phyloP scores from a whole-genome alignment of 176 grass and related monocot species.

The Bonia amplexicaulis region DNA sequence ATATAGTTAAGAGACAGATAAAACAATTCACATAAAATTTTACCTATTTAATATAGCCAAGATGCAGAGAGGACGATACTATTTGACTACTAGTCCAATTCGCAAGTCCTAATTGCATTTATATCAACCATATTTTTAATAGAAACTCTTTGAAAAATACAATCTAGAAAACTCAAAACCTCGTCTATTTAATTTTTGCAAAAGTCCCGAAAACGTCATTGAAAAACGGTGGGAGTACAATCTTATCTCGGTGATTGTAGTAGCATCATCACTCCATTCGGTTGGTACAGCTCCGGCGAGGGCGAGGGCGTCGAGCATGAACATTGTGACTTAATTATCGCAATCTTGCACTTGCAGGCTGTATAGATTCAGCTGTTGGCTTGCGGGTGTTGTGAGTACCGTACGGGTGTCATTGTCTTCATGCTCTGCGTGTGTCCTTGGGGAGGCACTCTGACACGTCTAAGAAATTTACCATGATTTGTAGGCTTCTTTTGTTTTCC shows the following conservation, averaged over 20 bases:
- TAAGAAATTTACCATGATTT: not conserved
- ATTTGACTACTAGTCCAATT: too few relatives aligned
- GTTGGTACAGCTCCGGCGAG: conserved; percentile 31
- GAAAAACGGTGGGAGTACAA: not conserved
- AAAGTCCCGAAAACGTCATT: too few relatives aligned
- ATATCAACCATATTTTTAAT: too few relatives aligned
- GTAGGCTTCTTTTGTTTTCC: not conserved
- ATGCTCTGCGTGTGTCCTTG: not conserved
- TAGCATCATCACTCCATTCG: conserved; percentile 2
- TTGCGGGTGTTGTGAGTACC: not conserved
- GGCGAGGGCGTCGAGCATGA: not conserved
- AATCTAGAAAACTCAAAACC: too few relatives aligned
- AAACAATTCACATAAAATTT: too few relatives aligned
- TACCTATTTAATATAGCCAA: too few relatives aligned
- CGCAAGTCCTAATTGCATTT: too few relatives aligned
- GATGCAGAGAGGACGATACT: too few relatives aligned
- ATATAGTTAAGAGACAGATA: too few relatives aligned
- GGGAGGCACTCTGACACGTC: not conserved
- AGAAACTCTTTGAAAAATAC: too few relatives aligned
- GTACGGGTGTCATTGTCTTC: not conserved
- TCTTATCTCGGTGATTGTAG: not conserved
- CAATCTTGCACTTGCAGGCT: not conserved
- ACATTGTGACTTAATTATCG: not conserved
- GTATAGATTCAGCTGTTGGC: not conserved
- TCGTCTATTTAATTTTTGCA: too few relatives aligned